phyloP scores from a whole-genome alignment of 177 flowering plant species.

The Vitis hybrid region DNA sequence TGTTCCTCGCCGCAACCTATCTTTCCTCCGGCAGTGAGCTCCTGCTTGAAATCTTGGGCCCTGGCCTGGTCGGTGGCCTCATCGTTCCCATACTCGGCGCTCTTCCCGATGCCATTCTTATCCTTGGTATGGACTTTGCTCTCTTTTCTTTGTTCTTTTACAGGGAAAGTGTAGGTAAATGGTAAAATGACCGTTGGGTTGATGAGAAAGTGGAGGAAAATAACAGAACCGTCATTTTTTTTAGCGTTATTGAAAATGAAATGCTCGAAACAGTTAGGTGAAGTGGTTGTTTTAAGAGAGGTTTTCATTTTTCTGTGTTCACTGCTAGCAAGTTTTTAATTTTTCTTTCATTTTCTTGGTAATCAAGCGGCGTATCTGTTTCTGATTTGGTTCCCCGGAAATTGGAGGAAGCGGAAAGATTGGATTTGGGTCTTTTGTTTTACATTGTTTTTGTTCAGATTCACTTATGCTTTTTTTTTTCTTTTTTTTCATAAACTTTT shows the following conservation, averaged over 20 bases:
- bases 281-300: too few species aligned
- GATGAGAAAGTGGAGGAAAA: neutral
- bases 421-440: too few species aligned
- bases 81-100: constrained; percentile 81
- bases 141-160: neutral
- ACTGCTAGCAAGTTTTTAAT: neutral
- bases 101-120: constrained; percentile 80
- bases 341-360: neutral
- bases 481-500: too few species aligned
- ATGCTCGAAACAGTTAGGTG: too few species aligned
- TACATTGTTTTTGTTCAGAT: too few species aligned
- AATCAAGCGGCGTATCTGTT: neutral
- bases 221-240: neutral
- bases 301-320: too few species aligned
- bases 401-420: too few species aligned
- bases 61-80: constrained; percentile 76
- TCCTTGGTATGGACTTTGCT: constrained; percentile 39
- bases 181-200: neutral
- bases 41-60: constrained; percentile 69
- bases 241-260: too few species aligned
- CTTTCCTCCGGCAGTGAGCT: constrained; percentile 74
- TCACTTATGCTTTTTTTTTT: too few species aligned
- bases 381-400: too few species aligned
- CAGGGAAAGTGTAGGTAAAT: neutral
- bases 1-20: constrained; percentile 59